phyloP scores from a whole-genome alignment of 2,329 filamentous ascomycete species.

The Diaporthe aspalathi region DNA sequence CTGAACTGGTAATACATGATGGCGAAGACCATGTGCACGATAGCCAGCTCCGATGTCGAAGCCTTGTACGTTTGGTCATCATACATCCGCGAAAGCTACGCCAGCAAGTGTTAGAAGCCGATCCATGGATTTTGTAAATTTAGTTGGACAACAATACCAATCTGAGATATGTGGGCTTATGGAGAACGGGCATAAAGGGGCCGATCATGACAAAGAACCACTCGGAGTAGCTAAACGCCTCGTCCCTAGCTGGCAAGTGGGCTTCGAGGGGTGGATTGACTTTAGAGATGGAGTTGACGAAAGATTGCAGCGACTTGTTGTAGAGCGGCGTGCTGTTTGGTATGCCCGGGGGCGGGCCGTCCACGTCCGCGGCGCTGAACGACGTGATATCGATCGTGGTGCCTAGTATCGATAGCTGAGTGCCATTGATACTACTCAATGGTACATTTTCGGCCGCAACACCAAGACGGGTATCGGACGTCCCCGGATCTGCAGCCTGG shows the following conservation, averaged over 20 bases:
- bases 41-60: slow-evolving; percentile 73
- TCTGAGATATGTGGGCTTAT: slow-evolving; percentile 78
- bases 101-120: slow-evolving; percentile 35
- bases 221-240: slow-evolving; percentile 75
- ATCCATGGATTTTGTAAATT: too few relatives aligned
- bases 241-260: slow-evolving; percentile 71
- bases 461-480: slow-evolving; percentile 74
- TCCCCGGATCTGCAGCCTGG: slow-evolving; percentile 47
- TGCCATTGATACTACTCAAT: slow-evolving; percentile 80
- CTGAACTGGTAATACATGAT: slow-evolving; percentile 83
- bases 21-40: slow-evolving; percentile 83
- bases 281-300: slow-evolving; percentile 73
- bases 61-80: slow-evolving; percentile 74
- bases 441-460: slow-evolving; percentile 72
- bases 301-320: slow-evolving; percentile 79
- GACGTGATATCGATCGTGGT: slow-evolving; percentile 83
- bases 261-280: slow-evolving; percentile 67
- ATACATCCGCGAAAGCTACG: slow-evolving; percentile 73
- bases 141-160: slow-evolving; percentile 61
- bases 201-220: slow-evolving; percentile 82
- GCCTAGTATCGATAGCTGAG: slow-evolving; percentile 80
- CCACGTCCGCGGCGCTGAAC: slow-evolving; percentile 74
- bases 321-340: slow-evolving; percentile 61
- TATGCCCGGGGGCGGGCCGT: slow-evolving; percentile 65
- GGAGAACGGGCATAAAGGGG: slow-evolving; percentile 79